Evolutionary conservation across 495 filamentous ascomycete genomes (phyloP).

Genomic region (Hypoxylon fuscum): DNA sequence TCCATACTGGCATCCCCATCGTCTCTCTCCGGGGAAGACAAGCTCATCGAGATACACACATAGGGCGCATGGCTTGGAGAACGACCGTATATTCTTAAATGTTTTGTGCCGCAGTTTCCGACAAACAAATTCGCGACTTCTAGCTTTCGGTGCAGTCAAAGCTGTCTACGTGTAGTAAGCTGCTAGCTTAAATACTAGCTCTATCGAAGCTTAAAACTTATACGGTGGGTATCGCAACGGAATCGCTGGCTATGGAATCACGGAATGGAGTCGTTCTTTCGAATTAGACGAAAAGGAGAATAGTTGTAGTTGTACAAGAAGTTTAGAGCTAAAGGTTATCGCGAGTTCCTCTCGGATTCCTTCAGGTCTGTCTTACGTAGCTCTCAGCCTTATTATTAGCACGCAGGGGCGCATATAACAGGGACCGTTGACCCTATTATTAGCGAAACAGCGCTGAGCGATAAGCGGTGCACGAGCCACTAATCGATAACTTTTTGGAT

Average conservation of each 20-base stretch:
- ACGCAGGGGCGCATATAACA: not conserved
- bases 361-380: conserved; percentile 23
- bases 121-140: not conserved
- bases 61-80: conserved; percentile 49
- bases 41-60: conserved; percentile 57
- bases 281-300: conserved; percentile 1
- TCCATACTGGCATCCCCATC: conserved; percentile 57
- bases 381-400: conserved; percentile 37
- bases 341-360: conserved; percentile 25
- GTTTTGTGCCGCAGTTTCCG: conserved; percentile 4
- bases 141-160: not conserved
- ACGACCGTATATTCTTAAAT: not conserved
- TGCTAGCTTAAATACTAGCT: conserved; percentile 18
- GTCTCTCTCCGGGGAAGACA: conserved; percentile 55
- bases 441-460: too few species aligned
- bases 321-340: conserved; percentile 22
- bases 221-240: conserved; percentile 2
- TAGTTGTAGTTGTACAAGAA: conserved; percentile 2
- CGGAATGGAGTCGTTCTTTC: conserved; percentile 5
- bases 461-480: conserved; percentile 29
- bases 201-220: conserved; percentile 10
- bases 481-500: conserved; percentile 4
- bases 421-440: too few species aligned
- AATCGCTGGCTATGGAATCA: not conserved
- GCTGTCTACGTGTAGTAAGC: conserved; percentile 25